These are phyloP conservation scores for Arachnomyces sp. DNA, from an alignment of 2,329 filamentous ascomycete genomes.

Conservation along the genomic window DNA sequence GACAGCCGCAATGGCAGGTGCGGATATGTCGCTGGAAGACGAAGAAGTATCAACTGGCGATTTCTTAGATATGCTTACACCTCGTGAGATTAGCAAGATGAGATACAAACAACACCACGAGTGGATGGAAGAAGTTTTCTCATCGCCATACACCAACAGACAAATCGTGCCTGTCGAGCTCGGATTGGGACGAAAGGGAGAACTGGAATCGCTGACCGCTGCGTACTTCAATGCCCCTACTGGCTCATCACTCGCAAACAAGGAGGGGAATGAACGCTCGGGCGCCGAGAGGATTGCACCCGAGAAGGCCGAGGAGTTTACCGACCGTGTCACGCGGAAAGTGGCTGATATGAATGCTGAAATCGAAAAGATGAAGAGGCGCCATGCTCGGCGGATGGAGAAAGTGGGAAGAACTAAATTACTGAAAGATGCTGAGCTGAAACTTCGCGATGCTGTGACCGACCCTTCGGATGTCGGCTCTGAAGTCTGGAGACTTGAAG, in stretches of 20 bases:
- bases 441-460: constrained; percentile 60
- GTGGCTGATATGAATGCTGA: constrained; percentile 68
- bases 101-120: constrained; percentile 93
- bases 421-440: constrained; percentile 66
- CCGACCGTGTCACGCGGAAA: constrained; percentile 65
- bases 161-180: constrained; percentile 85
- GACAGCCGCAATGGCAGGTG: constrained; percentile 22
- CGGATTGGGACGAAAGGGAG: constrained; percentile 75
- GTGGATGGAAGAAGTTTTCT: constrained; percentile 97
- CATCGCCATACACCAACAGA: constrained; percentile 76
- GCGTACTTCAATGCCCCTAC: constrained; percentile 64
- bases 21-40: constrained; percentile 60
- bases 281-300: constrained; percentile 58
- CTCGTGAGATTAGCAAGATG: constrained; percentile 76
- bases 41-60: constrained; percentile 84
- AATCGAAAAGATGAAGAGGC: constrained; percentile 73
- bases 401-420: constrained; percentile 64
- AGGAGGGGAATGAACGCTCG: constrained; percentile 23
- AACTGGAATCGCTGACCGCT: constrained; percentile 71
- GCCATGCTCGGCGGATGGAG: constrained; percentile 68
- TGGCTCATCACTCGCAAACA: constrained; percentile 18
- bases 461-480: constrained; percentile 46
- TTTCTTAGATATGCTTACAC: constrained; percentile 80
- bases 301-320: constrained; percentile 76
- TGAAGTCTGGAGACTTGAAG: constrained; percentile 60